Percentiles rank a stretch among this genome's conserved stretches.
Conservation (phyloP, 345 rosid species). For the Gossypium thurberi region DNA sequence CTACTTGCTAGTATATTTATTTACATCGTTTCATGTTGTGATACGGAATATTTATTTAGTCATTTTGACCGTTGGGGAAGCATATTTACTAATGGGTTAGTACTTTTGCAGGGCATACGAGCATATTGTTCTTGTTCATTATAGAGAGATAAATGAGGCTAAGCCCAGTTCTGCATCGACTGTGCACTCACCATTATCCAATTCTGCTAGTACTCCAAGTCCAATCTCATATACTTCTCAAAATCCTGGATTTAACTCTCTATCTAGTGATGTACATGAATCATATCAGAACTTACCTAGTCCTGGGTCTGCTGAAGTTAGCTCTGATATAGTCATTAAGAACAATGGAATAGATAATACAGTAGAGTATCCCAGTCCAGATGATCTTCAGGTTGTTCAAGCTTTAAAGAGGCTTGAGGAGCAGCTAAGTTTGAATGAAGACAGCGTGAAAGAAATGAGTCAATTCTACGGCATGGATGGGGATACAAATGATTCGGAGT, state of each 20-base stretch:
- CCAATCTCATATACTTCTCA: slow-evolving; percentile 36
- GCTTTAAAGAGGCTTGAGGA: slow-evolving; percentile 64
- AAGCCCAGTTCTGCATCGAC: slow-evolving; percentile 36
- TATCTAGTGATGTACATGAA: slow-evolving; percentile 33
- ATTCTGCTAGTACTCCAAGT: slow-evolving; percentile 36
- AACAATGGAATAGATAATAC: slow-evolving; percentile 27
- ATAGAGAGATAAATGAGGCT: slow-evolving; percentile 72
- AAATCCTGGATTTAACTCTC: slow-evolving; percentile 41
- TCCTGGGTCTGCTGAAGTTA: slow-evolving; percentile 57
- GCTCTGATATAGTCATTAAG: slow-evolving; percentile 34
- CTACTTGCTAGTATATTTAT: slow-evolving; percentile 1
- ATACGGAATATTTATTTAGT: not conserved
- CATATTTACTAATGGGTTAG: slow-evolving; percentile 10
- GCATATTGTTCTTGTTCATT: slow-evolving; percentile 92
- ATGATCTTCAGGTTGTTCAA: slow-evolving; percentile 32
- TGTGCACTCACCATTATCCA: slow-evolving; percentile 40
- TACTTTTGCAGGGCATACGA: slow-evolving; percentile 58
- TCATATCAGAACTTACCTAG: slow-evolving; percentile 41
- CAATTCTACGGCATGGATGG: slow-evolving; percentile 27
- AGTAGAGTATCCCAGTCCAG: slow-evolving; percentile 28
- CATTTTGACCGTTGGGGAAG: not conserved
- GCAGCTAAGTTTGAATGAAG: slow-evolving; percentile 82
- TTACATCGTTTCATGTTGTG: not conserved
- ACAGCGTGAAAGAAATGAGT: slow-evolving; percentile 35
- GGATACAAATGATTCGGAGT: slow-evolving; percentile 25